phyloP scores from a whole-genome alignment of 495 filamentous ascomycete species.

The Podospora comata region DNA sequence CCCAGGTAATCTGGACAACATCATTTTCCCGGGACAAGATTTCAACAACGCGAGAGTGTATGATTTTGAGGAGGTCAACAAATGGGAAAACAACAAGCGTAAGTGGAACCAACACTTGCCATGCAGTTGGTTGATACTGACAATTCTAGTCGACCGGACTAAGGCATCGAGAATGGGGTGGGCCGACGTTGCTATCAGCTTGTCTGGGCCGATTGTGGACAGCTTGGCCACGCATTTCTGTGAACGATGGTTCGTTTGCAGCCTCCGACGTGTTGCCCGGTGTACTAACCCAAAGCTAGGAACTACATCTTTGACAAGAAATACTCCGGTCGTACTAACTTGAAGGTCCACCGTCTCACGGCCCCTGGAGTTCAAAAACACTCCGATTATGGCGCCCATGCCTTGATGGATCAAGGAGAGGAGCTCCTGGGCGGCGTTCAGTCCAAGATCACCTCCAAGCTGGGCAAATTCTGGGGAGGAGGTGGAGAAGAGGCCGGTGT shows the following conservation, averaged over 20 bases:
- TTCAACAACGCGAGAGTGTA: constrained; percentile 88
- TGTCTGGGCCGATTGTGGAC: constrained; percentile 75
- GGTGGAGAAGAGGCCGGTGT: neutral
- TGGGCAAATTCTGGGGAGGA: neutral
- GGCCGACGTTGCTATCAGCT: constrained; percentile 81
- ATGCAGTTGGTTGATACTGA: neutral
- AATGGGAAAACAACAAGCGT: constrained; percentile 83
- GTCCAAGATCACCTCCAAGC: constrained; percentile 36
- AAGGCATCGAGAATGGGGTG: constrained; percentile 87
- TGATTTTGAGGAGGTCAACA: constrained; percentile 80
- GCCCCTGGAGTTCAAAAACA: constrained; percentile 18
- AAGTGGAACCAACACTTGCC: constrained; percentile 11
- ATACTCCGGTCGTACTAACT: constrained; percentile 63
- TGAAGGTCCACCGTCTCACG: constrained; percentile 58
- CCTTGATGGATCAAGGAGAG: constrained; percentile 25
- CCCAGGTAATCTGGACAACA: constrained; percentile 67
- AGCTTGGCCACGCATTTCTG: constrained; percentile 78
- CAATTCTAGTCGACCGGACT: constrained; percentile 60
- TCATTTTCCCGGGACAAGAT: constrained; percentile 87
- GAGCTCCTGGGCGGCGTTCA: constrained; percentile 43
- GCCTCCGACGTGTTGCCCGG: no score
- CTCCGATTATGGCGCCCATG: neutral
- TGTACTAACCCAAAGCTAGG: constrained; percentile 27
- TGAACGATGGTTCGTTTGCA: constrained; percentile 63
- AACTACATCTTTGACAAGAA: constrained; percentile 88